phyloP scores from a whole-genome alignment of 371 early-diverging fungal genomes.

The Rhizopus delemar region DNA sequence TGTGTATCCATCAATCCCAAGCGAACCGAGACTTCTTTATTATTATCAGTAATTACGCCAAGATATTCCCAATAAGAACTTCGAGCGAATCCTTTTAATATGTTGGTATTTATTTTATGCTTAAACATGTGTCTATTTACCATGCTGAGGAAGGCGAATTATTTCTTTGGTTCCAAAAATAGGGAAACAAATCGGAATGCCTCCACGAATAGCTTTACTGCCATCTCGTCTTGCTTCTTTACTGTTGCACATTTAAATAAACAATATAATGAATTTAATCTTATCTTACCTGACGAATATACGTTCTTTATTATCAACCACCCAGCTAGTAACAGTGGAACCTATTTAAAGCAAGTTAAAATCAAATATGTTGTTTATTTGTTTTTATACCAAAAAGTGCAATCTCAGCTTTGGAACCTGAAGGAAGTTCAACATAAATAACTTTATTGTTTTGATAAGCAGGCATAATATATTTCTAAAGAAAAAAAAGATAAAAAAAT shows the following conservation, averaged over 20 bases:
- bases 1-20: slow-evolving; percentile 70
- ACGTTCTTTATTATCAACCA: slow-evolving; percentile 61
- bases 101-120: background rate
- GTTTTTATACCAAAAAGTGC: slow-evolving; percentile 56
- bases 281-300: slow-evolving; percentile 74
- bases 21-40: slow-evolving; percentile 58
- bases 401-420: slow-evolving; percentile 58
- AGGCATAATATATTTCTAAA: too few relatives aligned
- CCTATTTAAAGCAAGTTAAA: slow-evolving; percentile 28
- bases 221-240: slow-evolving; percentile 73
- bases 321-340: slow-evolving; percentile 83
- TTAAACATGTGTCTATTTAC: slow-evolving; percentile 26
- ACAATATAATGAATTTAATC: too few relatives aligned
- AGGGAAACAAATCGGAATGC: slow-evolving; percentile 82
- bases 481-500: too few relatives aligned
- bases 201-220: slow-evolving; percentile 86
- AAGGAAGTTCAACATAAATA: slow-evolving; percentile 46
- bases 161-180: slow-evolving; percentile 72
- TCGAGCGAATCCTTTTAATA: slow-evolving; percentile 85
- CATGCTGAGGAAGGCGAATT: slow-evolving; percentile 68
- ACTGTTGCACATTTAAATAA: slow-evolving; percentile 30
- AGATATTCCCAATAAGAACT: slow-evolving; percentile 69
- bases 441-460: slow-evolving; percentile 31
- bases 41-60: slow-evolving; percentile 55
- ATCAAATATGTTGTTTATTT: too few relatives aligned